A percentile compares a stretch with the other conserved stretches of the same genome.
These are phyloP conservation scores for Pichia manshurica DNA, from an alignment of 805 yeast genomes.

Conservation along the genomic window DNA sequence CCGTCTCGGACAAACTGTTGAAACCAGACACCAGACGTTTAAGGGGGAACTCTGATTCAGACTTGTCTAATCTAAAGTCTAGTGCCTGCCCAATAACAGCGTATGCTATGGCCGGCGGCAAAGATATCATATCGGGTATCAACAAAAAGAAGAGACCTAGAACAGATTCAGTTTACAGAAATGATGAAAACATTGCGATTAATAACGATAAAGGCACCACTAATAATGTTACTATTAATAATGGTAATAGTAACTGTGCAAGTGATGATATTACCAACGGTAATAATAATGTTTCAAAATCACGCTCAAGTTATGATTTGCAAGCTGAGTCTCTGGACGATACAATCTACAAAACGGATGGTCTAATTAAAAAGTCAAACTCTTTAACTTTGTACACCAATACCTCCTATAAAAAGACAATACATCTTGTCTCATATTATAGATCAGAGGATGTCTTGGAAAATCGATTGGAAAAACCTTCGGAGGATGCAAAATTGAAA, in stretches of 20 bases:
- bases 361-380: slow-evolving; percentile 78
- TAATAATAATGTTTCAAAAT: not conserved
- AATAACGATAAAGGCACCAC: too few relatives aligned
- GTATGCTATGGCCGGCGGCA: slow-evolving; percentile 16
- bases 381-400: slow-evolving; percentile 46
- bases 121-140: not conserved
- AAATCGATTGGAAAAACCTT: slow-evolving; percentile 53
- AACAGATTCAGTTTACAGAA: not conserved
- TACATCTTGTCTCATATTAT: slow-evolving; percentile 78
- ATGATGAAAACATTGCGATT: slow-evolving; percentile 2
- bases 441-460: slow-evolving; percentile 64
- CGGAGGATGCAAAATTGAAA: slow-evolving; percentile 44
- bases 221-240: too few relatives aligned
- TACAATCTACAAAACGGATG: slow-evolving; percentile 59
- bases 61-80: not conserved
- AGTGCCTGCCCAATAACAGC: slow-evolving; percentile 11
- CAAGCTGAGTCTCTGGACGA: not conserved
- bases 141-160: slow-evolving; percentile 1
- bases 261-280: not conserved
- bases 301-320: too few relatives aligned
- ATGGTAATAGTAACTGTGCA: too few relatives aligned
- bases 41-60: not conserved
- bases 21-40: not conserved
- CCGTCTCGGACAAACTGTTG: not conserved
- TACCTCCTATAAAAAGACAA: slow-evolving; percentile 35